Conservation (phyloP, 1,284 basidiomycete genomes). For the Ganoderma boninense region DNA sequence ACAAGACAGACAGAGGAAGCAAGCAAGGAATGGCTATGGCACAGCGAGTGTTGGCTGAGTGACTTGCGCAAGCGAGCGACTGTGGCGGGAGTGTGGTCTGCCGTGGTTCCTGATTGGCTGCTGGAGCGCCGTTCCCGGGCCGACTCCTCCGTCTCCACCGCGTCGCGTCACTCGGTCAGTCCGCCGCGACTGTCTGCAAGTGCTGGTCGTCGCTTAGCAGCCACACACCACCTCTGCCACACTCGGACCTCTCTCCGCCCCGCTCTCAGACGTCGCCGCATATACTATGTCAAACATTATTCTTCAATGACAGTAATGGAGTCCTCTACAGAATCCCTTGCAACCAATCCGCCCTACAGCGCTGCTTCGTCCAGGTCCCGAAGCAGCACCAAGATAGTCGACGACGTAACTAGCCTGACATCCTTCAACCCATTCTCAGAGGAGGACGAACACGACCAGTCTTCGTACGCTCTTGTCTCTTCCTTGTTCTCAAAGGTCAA, state of each 20-base stretch:
- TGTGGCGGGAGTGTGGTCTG: neutral
- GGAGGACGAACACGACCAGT: constrained; percentile 86
- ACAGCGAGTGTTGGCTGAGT: neutral
- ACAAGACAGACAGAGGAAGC: neutral
- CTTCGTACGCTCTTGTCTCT: constrained; percentile 80
- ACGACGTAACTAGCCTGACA: constrained; percentile 77
- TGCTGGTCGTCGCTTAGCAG: neutral
- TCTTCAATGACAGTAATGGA: constrained; percentile 17
- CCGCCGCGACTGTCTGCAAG: neutral
- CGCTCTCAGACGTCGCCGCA: neutral
- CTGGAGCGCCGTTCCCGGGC: neutral
- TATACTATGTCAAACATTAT: neutral
- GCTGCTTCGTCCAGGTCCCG: constrained; percentile 63
- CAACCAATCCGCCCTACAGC: constrained; percentile 22
- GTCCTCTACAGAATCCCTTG: constrained; percentile 26
- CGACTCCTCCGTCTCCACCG: neutral
- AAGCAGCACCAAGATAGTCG: constrained; percentile 65
- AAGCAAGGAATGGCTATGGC: constrained; percentile 9
- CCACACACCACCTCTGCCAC: neutral
- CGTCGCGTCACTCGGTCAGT: neutral
- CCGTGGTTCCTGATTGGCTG: constrained; percentile 20
- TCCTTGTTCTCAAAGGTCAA: constrained; percentile 81
- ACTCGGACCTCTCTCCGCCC: neutral
- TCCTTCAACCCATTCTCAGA: constrained; percentile 88
- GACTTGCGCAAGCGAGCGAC: constrained; percentile 23